These are phyloP conservation scores for Chalciporus piperatus DNA, from an alignment of 768 basidiomycete genomes.

Conservation along the genomic window DNA sequence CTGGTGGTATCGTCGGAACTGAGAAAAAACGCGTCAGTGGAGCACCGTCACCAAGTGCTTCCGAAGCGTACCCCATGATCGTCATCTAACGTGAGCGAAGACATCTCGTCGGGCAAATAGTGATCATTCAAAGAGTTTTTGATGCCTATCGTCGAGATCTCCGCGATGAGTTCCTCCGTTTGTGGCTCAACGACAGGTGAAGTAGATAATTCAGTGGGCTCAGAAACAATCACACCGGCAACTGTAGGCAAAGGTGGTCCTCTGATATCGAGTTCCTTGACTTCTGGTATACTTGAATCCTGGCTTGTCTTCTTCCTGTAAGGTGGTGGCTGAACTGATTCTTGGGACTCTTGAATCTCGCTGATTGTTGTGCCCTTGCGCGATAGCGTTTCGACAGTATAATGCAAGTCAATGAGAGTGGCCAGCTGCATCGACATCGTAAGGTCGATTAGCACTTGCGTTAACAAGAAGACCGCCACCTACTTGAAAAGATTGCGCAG, in stretches of 20 bases:
- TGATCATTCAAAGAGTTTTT: conserved; percentile 18
- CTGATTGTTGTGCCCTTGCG: neutral
- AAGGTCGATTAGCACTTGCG: neutral
- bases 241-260: neutral
- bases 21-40: conserved; percentile 6
- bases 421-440: conserved; percentile 34
- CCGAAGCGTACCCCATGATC: conserved; percentile 34
- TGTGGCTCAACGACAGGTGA: neutral
- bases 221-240: conserved; percentile 1
- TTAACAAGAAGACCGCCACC: neutral
- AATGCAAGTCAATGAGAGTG: conserved; percentile 47
- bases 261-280: neutral
- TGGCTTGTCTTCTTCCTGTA: conserved; percentile 11
- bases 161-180: conserved; percentile 11
- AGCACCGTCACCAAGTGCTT: neutral
- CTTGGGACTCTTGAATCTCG: neutral
- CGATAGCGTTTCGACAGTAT: conserved; percentile 31
- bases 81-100: conserved; percentile 19
- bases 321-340: conserved; percentile 12
- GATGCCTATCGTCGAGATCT: conserved; percentile 19
- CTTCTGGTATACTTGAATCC: neutral
- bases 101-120: conserved; percentile 21
- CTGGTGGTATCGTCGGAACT: conserved; percentile 52
- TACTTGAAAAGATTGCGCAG: conserved; percentile 48
- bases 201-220: neutral